Percentiles rank a stretch among this genome's conserved stretches.
These are phyloP conservation scores for Orbilia blumenaviensis DNA, from an alignment of 2,329 filamentous ascomycete species.

Conservation along the genomic window DNA sequence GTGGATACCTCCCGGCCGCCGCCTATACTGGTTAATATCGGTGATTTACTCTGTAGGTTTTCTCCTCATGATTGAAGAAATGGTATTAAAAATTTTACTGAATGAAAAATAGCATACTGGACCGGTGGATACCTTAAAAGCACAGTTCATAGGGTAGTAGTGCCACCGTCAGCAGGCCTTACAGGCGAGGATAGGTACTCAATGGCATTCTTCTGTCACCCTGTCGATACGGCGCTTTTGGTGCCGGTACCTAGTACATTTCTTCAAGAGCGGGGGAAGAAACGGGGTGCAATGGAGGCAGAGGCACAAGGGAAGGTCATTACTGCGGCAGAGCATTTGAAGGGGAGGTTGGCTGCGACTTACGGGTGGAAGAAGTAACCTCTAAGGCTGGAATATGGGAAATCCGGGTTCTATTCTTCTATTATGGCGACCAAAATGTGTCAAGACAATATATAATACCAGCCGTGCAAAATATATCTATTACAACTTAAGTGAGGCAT, in stretches of 20 bases:
- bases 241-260: conserved; percentile 70
- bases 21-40: conserved; percentile 79
- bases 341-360: conserved; percentile 69
- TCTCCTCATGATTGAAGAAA: background rate
- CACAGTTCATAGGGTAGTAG: conserved; percentile 88
- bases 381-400: background rate
- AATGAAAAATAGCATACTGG: conserved; percentile 73
- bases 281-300: conserved; percentile 59
- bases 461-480: too few species aligned
- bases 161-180: conserved; percentile 65
- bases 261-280: conserved; percentile 61
- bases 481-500: too few species aligned
- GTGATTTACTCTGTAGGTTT: conserved; percentile 69
- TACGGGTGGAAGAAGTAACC: conserved; percentile 62
- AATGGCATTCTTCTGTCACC: conserved; percentile 76
- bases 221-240: conserved; percentile 66
- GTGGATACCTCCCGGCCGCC: conserved; percentile 70
- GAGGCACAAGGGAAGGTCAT: conserved; percentile 66
- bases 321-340: conserved; percentile 72
- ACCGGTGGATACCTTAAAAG: conserved; percentile 86
- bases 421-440: too few species aligned
- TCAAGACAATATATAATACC: too few species aligned
- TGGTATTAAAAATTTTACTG: background rate
- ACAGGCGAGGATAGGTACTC: conserved; percentile 68
- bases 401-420: background rate